Conservation (phyloP, 2,329 filamentous ascomycete genomes). For the Penicillium brevicompactum region DNA sequence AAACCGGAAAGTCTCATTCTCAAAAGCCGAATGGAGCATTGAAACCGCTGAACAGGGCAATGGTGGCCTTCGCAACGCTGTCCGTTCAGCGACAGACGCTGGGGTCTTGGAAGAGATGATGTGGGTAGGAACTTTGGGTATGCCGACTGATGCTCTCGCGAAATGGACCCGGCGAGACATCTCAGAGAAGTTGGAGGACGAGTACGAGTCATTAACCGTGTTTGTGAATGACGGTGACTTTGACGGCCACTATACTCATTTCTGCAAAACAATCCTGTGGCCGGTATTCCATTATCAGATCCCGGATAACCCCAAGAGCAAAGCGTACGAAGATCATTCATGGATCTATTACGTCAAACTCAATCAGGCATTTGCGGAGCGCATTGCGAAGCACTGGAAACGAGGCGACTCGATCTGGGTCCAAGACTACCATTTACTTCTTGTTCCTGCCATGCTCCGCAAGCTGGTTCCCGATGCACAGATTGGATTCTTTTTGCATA, state of each 20-base stretch:
- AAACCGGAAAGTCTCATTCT: slow-evolving; percentile 68
- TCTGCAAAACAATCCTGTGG: slow-evolving; percentile 97
- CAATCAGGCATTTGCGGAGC: slow-evolving; percentile 90
- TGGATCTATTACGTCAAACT: slow-evolving; percentile 93
- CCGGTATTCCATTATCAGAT: slow-evolving; percentile 98
- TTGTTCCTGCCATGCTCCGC: slow-evolving; percentile 87
- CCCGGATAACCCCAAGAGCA: slow-evolving; percentile 96
- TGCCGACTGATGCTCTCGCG: slow-evolving; percentile 85
- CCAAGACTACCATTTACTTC: slow-evolving; percentile 89
- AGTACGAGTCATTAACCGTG: slow-evolving; percentile 80
- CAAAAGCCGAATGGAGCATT: slow-evolving; percentile 78
- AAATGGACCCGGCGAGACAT: slow-evolving; percentile 79
- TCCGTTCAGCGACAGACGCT: slow-evolving; percentile 73
- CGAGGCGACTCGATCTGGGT: slow-evolving; percentile 91
- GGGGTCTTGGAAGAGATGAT: slow-evolving; percentile 72
- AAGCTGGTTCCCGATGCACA: slow-evolving; percentile 85
- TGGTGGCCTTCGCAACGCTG: slow-evolving; percentile 85
- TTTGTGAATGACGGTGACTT: slow-evolving; percentile 90
- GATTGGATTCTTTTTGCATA: slow-evolving; percentile 94
- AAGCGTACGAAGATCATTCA: slow-evolving; percentile 95
- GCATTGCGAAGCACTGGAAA: slow-evolving; percentile 90
- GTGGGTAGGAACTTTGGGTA: slow-evolving; percentile 92
- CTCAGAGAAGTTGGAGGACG: slow-evolving; percentile 74
- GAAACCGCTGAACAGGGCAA: slow-evolving; percentile 89
- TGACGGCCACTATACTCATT: slow-evolving; percentile 91